These are phyloP conservation scores for Nakazawaea laoshanensis DNA, from an alignment of 805 yeast genomes.

Conservation along the genomic window DNA sequence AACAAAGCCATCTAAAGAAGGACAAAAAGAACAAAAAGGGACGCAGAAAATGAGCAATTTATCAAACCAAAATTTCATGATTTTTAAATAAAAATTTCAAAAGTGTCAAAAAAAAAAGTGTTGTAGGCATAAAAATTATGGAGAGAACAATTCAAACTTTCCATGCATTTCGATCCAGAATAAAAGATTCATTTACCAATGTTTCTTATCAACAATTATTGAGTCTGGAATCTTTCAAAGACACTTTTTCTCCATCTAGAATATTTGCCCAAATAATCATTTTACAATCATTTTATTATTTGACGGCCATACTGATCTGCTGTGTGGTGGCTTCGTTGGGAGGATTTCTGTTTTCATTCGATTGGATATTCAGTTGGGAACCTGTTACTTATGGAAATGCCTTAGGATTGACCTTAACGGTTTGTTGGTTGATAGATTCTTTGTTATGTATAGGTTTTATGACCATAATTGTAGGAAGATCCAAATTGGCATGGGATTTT, in stretches of 20 bases:
- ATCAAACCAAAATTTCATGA: slow-evolving; percentile 12
- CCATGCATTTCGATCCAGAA: background rate
- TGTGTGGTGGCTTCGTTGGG: slow-evolving; percentile 55
- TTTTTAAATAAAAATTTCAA: slow-evolving; percentile 13
- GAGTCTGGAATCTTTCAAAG: slow-evolving; percentile 20
- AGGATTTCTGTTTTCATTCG: slow-evolving; percentile 61
- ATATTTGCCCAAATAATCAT: slow-evolving; percentile 66
- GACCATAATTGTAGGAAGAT: slow-evolving; percentile 82
- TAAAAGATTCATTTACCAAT: background rate
- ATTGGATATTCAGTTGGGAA: slow-evolving; percentile 79
- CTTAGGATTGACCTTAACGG: slow-evolving; percentile 65
- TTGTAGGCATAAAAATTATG: background rate
- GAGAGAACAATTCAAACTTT: slow-evolving; percentile 1
- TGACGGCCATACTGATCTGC: slow-evolving; percentile 61
- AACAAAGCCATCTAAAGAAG: slow-evolving; percentile 21
- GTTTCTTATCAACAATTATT: slow-evolving; percentile 11
- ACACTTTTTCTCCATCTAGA: slow-evolving; percentile 40
- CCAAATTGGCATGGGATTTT: slow-evolving; percentile 93
- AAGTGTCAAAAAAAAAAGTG: background rate
- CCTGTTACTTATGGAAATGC: slow-evolving; percentile 66
- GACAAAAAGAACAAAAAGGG: slow-evolving; percentile 18
- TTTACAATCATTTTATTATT: slow-evolving; percentile 72
- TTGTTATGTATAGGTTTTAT: slow-evolving; percentile 77
- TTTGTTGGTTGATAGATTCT: slow-evolving; percentile 78
- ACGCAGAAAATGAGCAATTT: background rate